phyloP scores from a whole-genome alignment of 495 filamentous ascomycete genomes.

The Penicillium tannophilum region DNA sequence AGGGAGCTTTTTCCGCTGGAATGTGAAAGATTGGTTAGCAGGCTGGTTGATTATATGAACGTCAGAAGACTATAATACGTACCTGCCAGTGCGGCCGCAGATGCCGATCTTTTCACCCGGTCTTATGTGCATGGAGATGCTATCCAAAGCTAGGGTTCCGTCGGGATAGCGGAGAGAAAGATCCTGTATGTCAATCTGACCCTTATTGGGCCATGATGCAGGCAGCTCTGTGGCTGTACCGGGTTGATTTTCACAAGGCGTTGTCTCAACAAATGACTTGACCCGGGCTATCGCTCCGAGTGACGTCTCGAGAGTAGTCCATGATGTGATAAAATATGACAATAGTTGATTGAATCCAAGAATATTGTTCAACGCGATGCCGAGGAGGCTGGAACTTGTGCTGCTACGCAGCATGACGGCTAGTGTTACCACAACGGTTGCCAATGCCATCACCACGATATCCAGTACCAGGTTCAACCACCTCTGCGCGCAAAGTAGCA shows the following conservation, averaged over 20 bases:
- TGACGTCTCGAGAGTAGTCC: constrained; percentile 22
- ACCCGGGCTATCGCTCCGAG: constrained; percentile 29
- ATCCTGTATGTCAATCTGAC: neutral
- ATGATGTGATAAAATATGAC: neutral
- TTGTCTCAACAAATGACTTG: neutral
- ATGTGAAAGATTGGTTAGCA: too few relatives aligned
- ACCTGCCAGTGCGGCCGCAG: constrained; percentile 4
- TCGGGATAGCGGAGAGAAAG: too few relatives aligned
- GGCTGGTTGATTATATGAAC: too few relatives aligned
- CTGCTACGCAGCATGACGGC: too few relatives aligned
- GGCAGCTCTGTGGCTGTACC: constrained; percentile 22
- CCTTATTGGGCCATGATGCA: constrained; percentile 17
- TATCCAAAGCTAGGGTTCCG: neutral
- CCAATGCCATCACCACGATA: too few relatives aligned
- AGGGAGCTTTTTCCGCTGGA: too few relatives aligned
- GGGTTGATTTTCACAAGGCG: neutral
- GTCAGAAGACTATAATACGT: neutral
- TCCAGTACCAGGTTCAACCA: too few relatives aligned
- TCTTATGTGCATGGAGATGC: neutral
- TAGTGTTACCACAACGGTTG: too few relatives aligned
- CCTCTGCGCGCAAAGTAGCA: too few relatives aligned
- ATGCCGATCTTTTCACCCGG: constrained; percentile 3
- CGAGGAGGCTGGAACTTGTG: too few relatives aligned
- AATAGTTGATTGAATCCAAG: neutral
- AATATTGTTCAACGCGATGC: neutral